These are phyloP conservation scores for Xylariaceae sp. DNA, from an alignment of 2,329 filamentous ascomycete species.

Conservation along the genomic window DNA sequence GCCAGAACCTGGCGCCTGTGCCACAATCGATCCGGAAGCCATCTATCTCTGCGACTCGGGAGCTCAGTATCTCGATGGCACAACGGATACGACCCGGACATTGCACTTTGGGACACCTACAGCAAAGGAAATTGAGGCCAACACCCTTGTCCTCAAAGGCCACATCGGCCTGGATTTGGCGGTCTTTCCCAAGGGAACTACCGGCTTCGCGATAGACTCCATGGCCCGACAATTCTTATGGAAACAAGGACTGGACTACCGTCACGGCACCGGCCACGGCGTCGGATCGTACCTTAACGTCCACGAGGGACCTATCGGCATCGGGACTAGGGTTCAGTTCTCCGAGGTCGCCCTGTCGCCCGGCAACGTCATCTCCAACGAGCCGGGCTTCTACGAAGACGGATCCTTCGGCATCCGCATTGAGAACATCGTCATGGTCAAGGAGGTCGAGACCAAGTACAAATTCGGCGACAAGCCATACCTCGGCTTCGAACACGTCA, in stretches of 20 bases:
- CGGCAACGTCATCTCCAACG: conserved; percentile 95
- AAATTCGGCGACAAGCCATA: conserved; percentile 92
- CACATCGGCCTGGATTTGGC: conserved; percentile 84
- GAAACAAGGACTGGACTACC: conserved; percentile 85
- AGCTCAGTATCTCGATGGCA: conserved; percentile 93
- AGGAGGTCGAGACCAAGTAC: conserved; percentile 80
- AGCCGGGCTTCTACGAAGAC: conserved; percentile 97
- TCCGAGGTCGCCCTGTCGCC: conserved; percentile 82
- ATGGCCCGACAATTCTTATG: conserved; percentile 89
- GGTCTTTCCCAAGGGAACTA: conserved; percentile 92
- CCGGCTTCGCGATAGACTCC: conserved; percentile 83
- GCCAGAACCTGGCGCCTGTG: conserved; percentile 77
- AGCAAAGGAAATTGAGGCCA: conserved; percentile 78
- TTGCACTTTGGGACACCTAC: conserved; percentile 86
- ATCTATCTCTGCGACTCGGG: conserved; percentile 97
- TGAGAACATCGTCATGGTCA: conserved; percentile 91
- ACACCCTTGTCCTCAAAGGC: conserved; percentile 92
- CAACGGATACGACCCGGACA: conserved; percentile 91
- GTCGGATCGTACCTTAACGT: conserved; percentile 95
- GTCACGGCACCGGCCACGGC: conserved; percentile 93
- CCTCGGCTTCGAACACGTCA: conserved; percentile 93
- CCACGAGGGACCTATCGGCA: conserved; percentile 94
- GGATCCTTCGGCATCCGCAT: conserved; percentile 92
- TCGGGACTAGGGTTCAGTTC: conserved; percentile 87
- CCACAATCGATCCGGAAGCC: conserved; percentile 75